These are phyloP conservation scores for Prunus kanzakura DNA, from an alignment of 306 rosid genomes.

Conservation along the genomic window DNA sequence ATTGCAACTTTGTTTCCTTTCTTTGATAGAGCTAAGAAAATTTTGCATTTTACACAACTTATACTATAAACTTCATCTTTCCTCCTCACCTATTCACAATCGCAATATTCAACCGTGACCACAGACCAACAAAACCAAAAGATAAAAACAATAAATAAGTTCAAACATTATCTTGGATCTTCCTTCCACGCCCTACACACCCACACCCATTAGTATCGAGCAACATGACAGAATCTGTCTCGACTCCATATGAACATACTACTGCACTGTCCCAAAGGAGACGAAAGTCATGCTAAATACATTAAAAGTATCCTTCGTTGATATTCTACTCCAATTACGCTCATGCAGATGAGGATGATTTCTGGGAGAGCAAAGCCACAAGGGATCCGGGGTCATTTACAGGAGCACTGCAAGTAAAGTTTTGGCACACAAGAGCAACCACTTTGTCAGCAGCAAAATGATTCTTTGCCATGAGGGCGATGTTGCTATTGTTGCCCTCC, in stretches of 20 bases:
- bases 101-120: not conserved
- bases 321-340: not conserved
- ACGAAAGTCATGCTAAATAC: not conserved
- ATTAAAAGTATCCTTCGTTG: not conserved
- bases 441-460: constrained; percentile 45
- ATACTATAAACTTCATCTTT: not conserved
- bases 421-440: constrained; percentile 79
- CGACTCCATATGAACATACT: too few relatives aligned
- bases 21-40: too few relatives aligned
- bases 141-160: not conserved
- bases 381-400: constrained; percentile 51
- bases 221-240: too few relatives aligned
- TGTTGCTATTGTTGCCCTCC: constrained; percentile 66
- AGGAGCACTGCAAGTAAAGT: constrained; percentile 75
- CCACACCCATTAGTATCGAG: not conserved
- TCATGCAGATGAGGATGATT: constrained; percentile 30
- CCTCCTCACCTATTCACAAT: not conserved
- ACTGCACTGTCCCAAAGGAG: not conserved
- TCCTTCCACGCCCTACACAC: not conserved
- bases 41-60: not conserved
- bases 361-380: constrained; percentile 46
- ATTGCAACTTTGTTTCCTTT: too few relatives aligned
- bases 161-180: not conserved
- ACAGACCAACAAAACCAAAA: not conserved
- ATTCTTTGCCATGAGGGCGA: constrained; percentile 70